Base-by-base conservation (phyloP, 1,284 basidiomycete genomes). In the Trichosporon sp. region DNA sequence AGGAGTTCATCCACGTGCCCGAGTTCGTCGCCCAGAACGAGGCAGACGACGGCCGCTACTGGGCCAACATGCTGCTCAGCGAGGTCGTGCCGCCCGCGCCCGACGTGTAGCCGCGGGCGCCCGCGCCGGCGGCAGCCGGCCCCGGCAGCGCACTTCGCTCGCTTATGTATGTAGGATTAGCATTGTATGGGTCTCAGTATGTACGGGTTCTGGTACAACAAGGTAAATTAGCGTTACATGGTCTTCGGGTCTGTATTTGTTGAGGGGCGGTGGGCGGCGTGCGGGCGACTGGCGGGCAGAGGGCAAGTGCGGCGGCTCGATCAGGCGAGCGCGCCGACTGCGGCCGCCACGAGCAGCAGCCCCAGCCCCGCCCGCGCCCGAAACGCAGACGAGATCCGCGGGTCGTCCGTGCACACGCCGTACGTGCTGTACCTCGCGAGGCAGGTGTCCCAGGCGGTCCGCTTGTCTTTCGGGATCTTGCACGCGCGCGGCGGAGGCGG, bases 1-100 rank as follows among this genome's bases (percentile, higher is more conserved):
- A 75, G 66, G 71, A 77, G 67, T 75, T 76, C 34, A 74, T 76
- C 69, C 68, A 73, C 8, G 68, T 75, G 42, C 75, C 75, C 3
- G 75, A 77, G 21, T 71, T 74, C 65, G 66, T 72, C 3, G 70
- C 73, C 11, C 73, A 72, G 38, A 69, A 70, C 44, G 71, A 72
- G 58, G 66, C 69, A 2, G 73, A 73, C 31, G 76, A 77, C 44
- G 74, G 74, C 25, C 70, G 76, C 32, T 77, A 76, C 42, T 77
- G 76, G 68, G 65, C 68, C 12, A 69, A 65, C 35, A 69, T 69
- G 68, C 47, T 69, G 47, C 38, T 69, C 18, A 65, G 64, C 15
- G 68, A 69, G 32, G 56, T 67, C 38, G 23, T 67, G 15, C 66
- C 66, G 62, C 62, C 58, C 7, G 47, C 27, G 18, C 56, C 27